phyloP scores from a whole-genome alignment of 192 early-diverging fungal species.

The Coemansia sp. region DNA sequence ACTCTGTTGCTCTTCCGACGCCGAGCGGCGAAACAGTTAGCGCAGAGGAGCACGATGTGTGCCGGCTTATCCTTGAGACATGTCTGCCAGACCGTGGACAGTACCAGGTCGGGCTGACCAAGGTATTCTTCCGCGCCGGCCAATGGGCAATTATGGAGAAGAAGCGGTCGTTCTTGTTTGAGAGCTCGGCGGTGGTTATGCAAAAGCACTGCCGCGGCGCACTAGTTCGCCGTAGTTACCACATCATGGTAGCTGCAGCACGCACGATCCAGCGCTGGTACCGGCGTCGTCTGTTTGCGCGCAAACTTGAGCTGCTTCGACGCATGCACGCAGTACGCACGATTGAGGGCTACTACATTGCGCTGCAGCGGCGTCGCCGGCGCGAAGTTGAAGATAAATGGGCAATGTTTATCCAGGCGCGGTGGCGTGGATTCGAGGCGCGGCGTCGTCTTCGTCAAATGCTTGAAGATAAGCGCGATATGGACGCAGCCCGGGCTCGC shows the following conservation, averaged over 20 bases:
- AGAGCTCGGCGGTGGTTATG: conserved; percentile 72
- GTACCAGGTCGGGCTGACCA: conserved; percentile 92
- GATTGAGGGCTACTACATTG: conserved; percentile 28
- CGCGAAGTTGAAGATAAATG: background rate
- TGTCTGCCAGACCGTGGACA: conserved; percentile 73
- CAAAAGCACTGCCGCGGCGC: conserved; percentile 75
- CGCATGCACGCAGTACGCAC: conserved; percentile 23
- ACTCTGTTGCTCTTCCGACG: background rate
- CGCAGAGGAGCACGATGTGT: conserved; percentile 60
- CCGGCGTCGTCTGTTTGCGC: conserved; percentile 20
- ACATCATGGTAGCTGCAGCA: conserved; percentile 43
- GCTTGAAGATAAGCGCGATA: conserved; percentile 4
- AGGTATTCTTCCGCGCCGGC: conserved; percentile 98
- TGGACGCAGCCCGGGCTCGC: conserved; percentile 9
- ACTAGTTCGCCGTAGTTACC: conserved; percentile 60
- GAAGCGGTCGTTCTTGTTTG: conserved; percentile 76
- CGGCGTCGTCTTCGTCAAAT: background rate
- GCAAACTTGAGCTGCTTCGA: conserved; percentile 9
- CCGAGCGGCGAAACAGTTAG: conserved; percentile 46
- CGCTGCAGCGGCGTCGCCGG: background rate
- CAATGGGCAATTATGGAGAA: conserved; percentile 75
- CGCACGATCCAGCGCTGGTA: conserved; percentile 32
- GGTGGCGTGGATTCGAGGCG: conserved; percentile 2
- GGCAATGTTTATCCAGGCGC: conserved; percentile 10
- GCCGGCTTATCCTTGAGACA: conserved; percentile 60